Evolutionary conservation across 2,329 filamentous ascomycete genomes (phyloP).

Genomic region (Hypoxylon sp.): DNA sequence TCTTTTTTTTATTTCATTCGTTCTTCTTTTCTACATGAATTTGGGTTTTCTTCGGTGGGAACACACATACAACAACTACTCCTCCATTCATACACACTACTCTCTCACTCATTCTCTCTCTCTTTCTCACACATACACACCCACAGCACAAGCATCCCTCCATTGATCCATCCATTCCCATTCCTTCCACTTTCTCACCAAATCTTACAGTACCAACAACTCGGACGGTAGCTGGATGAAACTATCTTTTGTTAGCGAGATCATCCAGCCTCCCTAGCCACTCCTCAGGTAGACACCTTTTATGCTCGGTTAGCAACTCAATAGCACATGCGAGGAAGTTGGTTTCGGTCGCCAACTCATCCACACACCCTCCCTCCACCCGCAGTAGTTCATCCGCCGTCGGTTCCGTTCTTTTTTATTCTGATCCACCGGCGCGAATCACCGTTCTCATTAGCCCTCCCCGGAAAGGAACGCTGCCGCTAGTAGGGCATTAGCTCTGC

Average conservation of each 20-base stretch:
- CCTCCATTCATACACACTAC: conserved; percentile 3
- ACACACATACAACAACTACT: conserved; percentile 2
- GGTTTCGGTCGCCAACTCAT: conserved; percentile 48
- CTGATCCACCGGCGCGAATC: conserved; percentile 48
- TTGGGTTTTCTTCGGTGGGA: conserved; percentile 20
- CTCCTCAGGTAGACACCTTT: conserved; percentile 34
- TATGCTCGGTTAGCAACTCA: conserved; percentile 48
- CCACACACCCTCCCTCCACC: conserved; percentile 44
- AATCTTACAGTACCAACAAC: conserved; percentile 28
- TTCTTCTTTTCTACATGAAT: background rate
- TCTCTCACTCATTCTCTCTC: background rate
- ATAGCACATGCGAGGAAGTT: conserved; percentile 48
- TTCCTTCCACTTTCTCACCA: conserved; percentile 27
- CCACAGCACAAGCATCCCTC: conserved; percentile 3
- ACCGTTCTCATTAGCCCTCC: conserved; percentile 45
- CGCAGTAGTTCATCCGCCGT: conserved; percentile 52
- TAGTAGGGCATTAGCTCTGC: conserved; percentile 43
- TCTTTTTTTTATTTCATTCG: background rate
- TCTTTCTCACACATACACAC: conserved; percentile 5
- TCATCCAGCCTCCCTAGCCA: conserved; percentile 41
- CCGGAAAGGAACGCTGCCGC: conserved; percentile 47
- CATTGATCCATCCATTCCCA: conserved; percentile 32
- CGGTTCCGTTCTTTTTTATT: conserved; percentile 47
- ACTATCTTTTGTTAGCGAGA: conserved; percentile 39
- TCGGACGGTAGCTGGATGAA: conserved; percentile 29